Evolutionary conservation across 1,284 basidiomycete species (phyloP).

Genomic region (Binderoboletus segoi): DNA sequence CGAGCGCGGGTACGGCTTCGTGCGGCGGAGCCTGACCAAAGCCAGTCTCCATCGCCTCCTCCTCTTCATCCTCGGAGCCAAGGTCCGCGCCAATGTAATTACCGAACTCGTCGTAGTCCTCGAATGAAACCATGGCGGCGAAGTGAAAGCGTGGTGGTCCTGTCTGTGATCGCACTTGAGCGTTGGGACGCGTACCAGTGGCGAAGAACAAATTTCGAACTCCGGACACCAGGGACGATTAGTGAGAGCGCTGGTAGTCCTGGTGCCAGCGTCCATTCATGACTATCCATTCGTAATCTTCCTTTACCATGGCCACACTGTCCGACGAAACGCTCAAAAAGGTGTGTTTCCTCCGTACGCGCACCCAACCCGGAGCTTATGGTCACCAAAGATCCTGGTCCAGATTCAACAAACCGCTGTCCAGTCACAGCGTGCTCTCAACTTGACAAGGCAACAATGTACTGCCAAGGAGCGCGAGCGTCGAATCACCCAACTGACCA

Average conservation of each 20-base stretch:
- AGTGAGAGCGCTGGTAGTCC: background rate
- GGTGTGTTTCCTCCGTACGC: conserved; percentile 43
- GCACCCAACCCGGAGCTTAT: background rate
- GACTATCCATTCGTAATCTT: conserved; percentile 8
- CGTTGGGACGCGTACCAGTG: conserved; percentile 23
- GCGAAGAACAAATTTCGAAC: conserved; percentile 36
- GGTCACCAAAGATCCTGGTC: conserved; percentile 69
- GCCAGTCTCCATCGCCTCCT: conserved; percentile 58
- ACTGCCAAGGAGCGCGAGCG: conserved; percentile 82
- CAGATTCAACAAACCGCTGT: conserved; percentile 89
- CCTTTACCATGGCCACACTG: conserved; percentile 47
- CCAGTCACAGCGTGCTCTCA: conserved; percentile 77
- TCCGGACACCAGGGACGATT: conserved; percentile 29
- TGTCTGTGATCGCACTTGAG: conserved; percentile 6
- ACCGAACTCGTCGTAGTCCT: conserved; percentile 91
- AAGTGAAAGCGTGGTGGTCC: conserved; percentile 3
- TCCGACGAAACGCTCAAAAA: conserved; percentile 87
- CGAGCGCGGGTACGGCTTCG: conserved; percentile 54
- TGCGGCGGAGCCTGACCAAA: conserved; percentile 43
- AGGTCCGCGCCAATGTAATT: conserved; percentile 95
- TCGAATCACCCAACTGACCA: conserved; percentile 85
- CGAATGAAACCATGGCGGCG: conserved; percentile 70
- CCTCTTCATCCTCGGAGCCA: conserved; percentile 81
- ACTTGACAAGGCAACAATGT: conserved; percentile 72
- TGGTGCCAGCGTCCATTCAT: conserved; percentile 6